phyloP scores from a whole-genome alignment of 1,284 basidiomycete genomes.

The Ganoderma lucidum region DNA sequence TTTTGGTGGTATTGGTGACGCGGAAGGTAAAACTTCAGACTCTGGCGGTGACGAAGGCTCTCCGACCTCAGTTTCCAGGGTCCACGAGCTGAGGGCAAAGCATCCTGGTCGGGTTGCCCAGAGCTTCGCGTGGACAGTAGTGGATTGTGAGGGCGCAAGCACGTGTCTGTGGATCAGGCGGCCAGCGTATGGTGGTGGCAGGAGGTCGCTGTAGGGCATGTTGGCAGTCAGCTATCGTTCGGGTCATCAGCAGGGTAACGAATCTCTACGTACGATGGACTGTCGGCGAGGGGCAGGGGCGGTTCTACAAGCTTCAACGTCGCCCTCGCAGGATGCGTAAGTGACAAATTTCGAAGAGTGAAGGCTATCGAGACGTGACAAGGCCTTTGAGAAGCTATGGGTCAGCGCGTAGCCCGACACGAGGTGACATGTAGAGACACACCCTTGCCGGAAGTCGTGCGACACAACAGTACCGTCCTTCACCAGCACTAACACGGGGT shows the following conservation, averaged over 20 bases:
- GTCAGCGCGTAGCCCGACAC: not conserved
- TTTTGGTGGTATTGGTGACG: not conserved
- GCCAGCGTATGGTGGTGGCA: slow-evolving; percentile 65
- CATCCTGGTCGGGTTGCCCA: slow-evolving; percentile 71
- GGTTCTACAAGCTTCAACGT: slow-evolving; percentile 55
- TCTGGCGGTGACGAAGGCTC: slow-evolving; percentile 37
- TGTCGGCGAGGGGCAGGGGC: slow-evolving; percentile 30
- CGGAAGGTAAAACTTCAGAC: slow-evolving; percentile 12
- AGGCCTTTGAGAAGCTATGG: slow-evolving; percentile 55
- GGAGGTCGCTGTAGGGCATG: slow-evolving; percentile 44
- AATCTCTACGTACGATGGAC: slow-evolving; percentile 17
- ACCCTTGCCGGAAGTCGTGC: slow-evolving; percentile 79
- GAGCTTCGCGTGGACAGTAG: slow-evolving; percentile 55
- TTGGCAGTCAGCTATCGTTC: slow-evolving; percentile 1
- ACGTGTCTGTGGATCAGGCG: slow-evolving; percentile 65
- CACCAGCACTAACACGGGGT: slow-evolving; percentile 69
- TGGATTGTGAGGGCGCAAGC: slow-evolving; percentile 57
- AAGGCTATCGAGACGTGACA: slow-evolving; percentile 64
- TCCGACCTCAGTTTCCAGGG: slow-evolving; percentile 67
- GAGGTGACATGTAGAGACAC: slow-evolving; percentile 36
- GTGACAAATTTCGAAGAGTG: slow-evolving; percentile 73
- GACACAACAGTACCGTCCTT: slow-evolving; percentile 49
- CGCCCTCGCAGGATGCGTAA: slow-evolving; percentile 62
- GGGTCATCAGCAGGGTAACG: not conserved
- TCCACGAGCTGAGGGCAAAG: slow-evolving; percentile 71